phyloP scores from a whole-genome alignment of 768 basidiomycete species.

The Lanmaoa rubissima region DNA sequence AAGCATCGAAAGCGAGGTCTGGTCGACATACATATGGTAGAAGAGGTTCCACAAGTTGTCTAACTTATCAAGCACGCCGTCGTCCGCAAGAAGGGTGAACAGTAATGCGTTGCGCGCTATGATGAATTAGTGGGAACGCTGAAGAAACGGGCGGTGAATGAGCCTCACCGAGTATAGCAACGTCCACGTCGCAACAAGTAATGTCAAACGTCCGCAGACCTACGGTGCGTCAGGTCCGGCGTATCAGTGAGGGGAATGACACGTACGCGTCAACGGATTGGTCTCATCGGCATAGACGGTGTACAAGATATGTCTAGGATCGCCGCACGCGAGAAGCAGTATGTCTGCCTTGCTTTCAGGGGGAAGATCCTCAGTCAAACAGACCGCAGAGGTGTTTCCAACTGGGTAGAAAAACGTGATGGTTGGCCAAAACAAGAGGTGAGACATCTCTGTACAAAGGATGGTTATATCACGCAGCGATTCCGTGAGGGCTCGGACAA shows the following conservation, averaged over 20 bases:
- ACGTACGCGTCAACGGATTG: conserved; percentile 8
- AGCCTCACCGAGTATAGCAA: conserved; percentile 25
- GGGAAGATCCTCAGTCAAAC: conserved; percentile 45
- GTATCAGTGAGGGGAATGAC: background rate
- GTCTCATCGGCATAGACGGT: conserved; percentile 34
- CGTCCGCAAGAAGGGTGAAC: conserved; percentile 27
- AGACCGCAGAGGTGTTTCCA: conserved; percentile 56
- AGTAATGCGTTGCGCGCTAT: conserved; percentile 29
- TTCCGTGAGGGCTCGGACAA: too few species aligned
- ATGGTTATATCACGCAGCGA: too few species aligned
- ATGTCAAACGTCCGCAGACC: conserved; percentile 22
- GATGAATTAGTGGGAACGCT: background rate
- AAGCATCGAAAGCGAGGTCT: conserved; percentile 16
- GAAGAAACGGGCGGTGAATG: background rate
- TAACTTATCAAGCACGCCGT: conserved; percentile 5
- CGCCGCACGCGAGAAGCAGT: conserved; percentile 56
- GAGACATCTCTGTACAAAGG: conserved; percentile 12
- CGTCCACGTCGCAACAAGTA: conserved; percentile 32
- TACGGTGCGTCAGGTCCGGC: background rate
- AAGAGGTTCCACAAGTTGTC: conserved; percentile 26
- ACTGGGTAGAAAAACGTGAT: conserved; percentile 52
- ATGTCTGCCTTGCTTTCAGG: conserved; percentile 39
- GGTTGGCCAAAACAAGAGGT: conserved; percentile 18
- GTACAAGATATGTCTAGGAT: conserved; percentile 50
- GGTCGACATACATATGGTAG: conserved; percentile 26